phyloP scores from a whole-genome alignment of 306 rosid genomes.

The Prunus armeniaca region DNA sequence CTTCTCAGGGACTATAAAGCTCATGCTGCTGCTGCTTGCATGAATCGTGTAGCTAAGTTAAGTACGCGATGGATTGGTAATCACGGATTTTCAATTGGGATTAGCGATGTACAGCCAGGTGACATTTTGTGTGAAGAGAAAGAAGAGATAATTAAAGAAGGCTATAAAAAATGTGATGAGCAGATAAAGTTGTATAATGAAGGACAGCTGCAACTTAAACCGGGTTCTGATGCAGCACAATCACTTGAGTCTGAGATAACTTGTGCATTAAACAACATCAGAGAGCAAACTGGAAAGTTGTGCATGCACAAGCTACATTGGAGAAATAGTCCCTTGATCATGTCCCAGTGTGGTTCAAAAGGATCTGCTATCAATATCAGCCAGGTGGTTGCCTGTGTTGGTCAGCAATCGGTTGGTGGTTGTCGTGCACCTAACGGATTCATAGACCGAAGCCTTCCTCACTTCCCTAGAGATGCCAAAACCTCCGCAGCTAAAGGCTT shows the following conservation, averaged over 20 bases:
- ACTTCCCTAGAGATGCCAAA: constrained; percentile 67
- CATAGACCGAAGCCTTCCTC: constrained; percentile 95
- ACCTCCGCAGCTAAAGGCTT: constrained; percentile 92
- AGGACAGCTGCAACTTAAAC: constrained; percentile 63
- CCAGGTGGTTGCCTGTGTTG: constrained; percentile 96
- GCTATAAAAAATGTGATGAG: constrained; percentile 55
- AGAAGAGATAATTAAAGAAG: constrained; percentile 48
- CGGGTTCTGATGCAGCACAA: constrained; percentile 95
- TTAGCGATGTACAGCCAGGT: constrained; percentile 93
- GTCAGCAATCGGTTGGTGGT: constrained; percentile 95
- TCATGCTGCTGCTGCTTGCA: constrained; percentile 91
- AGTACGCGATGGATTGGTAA: constrained; percentile 98
- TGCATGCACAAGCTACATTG: constrained; percentile 84
- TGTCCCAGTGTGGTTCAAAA: constrained; percentile 98
- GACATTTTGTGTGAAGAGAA: constrained; percentile 44
- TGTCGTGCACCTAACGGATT: constrained; percentile 92
- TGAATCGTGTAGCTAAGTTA: constrained; percentile 91
- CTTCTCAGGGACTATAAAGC: constrained; percentile 85
- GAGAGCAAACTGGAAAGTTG: constrained; percentile 69
- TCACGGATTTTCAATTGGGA: constrained; percentile 93
- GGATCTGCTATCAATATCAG: constrained; percentile 90
- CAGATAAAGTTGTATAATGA: constrained; percentile 52
- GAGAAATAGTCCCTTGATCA: constrained; percentile 97
- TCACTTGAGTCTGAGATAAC: constrained; percentile 68
- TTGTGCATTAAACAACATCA: constrained; percentile 52